phyloP scores from a whole-genome alignment of 2,329 filamentous ascomycete genomes.

The Zymoseptoria ardabiliae region DNA sequence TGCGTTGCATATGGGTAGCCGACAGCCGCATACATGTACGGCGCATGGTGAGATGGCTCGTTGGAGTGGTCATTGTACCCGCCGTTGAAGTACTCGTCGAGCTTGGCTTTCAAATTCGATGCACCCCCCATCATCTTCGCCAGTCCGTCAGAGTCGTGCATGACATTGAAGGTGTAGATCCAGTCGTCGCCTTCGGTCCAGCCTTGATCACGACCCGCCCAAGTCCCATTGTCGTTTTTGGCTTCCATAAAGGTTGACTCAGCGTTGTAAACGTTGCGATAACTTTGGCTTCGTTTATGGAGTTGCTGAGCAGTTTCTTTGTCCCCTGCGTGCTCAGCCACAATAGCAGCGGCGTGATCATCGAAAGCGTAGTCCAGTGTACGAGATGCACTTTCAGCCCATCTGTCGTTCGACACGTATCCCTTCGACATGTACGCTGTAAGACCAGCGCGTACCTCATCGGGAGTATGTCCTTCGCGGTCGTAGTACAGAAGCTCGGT shows the following conservation, averaged over 20 bases:
- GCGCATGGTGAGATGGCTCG: constrained; percentile 43
- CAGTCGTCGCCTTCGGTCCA: constrained; percentile 46
- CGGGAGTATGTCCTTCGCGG: constrained; percentile 39
- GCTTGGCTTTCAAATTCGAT: constrained; percentile 34
- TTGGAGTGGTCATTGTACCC: constrained; percentile 44
- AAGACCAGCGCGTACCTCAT: constrained; percentile 41
- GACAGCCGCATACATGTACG: constrained; percentile 41
- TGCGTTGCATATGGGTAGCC: constrained; percentile 36
- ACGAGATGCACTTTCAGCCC: constrained; percentile 41
- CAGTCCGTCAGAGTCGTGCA: constrained; percentile 40
- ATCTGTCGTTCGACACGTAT: constrained; percentile 43
- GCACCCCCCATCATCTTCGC: constrained; percentile 35
- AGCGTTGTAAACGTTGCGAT: constrained; percentile 37
- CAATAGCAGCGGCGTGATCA: constrained; percentile 40
- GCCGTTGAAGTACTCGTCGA: constrained; percentile 40
- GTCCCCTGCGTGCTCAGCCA: constrained; percentile 34
- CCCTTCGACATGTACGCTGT: constrained; percentile 39
- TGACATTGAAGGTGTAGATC: constrained; percentile 46
- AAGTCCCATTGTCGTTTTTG: constrained; percentile 41
- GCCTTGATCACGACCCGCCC: constrained; percentile 38
- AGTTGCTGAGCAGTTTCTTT: constrained; percentile 28
- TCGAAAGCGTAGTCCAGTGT: constrained; percentile 45
- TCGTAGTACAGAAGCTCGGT: constrained; percentile 42
- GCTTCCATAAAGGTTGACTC: constrained; percentile 43
- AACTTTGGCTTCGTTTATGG: constrained; percentile 35